Evolutionary conservation across 2,329 filamentous ascomycete species (phyloP), one percentile per base, ranked within the genome.

Genomic region (Neonectria magnoliae): DNA sequence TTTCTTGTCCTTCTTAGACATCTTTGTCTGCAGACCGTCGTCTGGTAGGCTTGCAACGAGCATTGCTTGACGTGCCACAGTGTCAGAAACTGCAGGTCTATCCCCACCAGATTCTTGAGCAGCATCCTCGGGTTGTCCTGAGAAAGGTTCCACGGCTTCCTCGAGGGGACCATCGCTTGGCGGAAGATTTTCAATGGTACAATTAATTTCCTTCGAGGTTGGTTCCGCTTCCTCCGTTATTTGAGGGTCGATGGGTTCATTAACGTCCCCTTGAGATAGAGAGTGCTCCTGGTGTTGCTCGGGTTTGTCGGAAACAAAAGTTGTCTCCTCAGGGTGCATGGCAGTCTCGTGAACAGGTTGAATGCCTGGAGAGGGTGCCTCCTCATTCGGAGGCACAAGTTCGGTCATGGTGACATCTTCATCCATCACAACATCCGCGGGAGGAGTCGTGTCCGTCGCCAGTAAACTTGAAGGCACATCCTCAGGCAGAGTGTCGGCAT

Each of bases 1-100:
- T 59, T 74, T 72, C 60, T 73, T 76, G 55, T 75, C 71, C 50
- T 77, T 76, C 62, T 75, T 76, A 0, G 71, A 74, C 27, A 64
- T 20, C 52, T 72, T 74, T 25, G 66, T 57, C 18, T 68, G 56
- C 9, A 54, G 60, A 4, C 13, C 38, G 11, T 47, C 31, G n/a
- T 58, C 44, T 25, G 25, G 25, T 5, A 22, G 18, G 14, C 47
- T 41, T 8, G 16, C 14, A 3, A 14, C 25, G 20, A 3, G 27
- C 5, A 27, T 42, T 10, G 47, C 44, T 25, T 63, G 27, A 29
- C 22, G 13, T 27, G 8, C 22, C 18, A 22, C 47, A 11, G 16
- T 18, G 33, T 29, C n/a, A 18, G 50, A 22, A 11, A 18, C 27
- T 31, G 7, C n/a, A 5, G 27, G 33, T 27, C 58, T 16, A 14